These are phyloP conservation scores for Fusarium sp. DNA, from an alignment of 2,329 filamentous ascomycete genomes.

Conservation along the genomic window DNA sequence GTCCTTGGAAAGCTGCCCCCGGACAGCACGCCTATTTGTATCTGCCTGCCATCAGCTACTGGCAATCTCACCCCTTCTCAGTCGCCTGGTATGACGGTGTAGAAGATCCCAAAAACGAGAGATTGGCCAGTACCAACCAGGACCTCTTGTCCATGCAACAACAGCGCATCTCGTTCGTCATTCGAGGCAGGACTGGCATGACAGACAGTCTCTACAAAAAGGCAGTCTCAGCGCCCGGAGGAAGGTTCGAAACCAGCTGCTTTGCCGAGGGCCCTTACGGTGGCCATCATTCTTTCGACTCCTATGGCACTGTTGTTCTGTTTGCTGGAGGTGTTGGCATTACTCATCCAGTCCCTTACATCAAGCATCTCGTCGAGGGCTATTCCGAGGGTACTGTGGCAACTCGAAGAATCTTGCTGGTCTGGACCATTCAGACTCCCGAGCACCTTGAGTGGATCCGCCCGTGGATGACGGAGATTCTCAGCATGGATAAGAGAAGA, in stretches of 20 bases:
- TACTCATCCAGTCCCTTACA: slow-evolving; percentile 81
- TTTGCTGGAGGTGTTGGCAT: slow-evolving; percentile 86
- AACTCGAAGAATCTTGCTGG: slow-evolving; percentile 76
- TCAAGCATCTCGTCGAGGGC: slow-evolving; percentile 77
- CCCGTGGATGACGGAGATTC: slow-evolving; percentile 84
- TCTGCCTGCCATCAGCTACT: slow-evolving; percentile 76
- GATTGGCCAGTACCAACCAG: slow-evolving; percentile 69
- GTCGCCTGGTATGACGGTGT: slow-evolving; percentile 81
- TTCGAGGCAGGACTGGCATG: slow-evolving; percentile 79
- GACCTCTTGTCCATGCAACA: slow-evolving; percentile 71
- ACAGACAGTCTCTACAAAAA: slow-evolving; percentile 76
- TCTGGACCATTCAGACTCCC: slow-evolving; percentile 83
- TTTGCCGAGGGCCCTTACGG: slow-evolving; percentile 83
- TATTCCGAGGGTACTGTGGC: slow-evolving; percentile 76
- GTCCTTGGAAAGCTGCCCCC: slow-evolving; percentile 80
- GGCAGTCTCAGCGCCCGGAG: slow-evolving; percentile 70
- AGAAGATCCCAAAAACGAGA: slow-evolving; percentile 62
- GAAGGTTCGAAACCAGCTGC: slow-evolving; percentile 71
- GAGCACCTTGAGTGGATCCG: slow-evolving; percentile 87
- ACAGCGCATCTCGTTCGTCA: slow-evolving; percentile 76
- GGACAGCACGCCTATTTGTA: slow-evolving; percentile 86
- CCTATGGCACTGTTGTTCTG: slow-evolving; percentile 81
- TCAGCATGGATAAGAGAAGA: slow-evolving; percentile 78
- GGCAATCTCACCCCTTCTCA: slow-evolving; percentile 84
- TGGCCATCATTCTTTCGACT: slow-evolving; percentile 75